A percentile compares a stretch with the other conserved stretches of the same genome.
Conservation (phyloP, 805 yeast genomes). For the Komagataella pastoris region DNA sequence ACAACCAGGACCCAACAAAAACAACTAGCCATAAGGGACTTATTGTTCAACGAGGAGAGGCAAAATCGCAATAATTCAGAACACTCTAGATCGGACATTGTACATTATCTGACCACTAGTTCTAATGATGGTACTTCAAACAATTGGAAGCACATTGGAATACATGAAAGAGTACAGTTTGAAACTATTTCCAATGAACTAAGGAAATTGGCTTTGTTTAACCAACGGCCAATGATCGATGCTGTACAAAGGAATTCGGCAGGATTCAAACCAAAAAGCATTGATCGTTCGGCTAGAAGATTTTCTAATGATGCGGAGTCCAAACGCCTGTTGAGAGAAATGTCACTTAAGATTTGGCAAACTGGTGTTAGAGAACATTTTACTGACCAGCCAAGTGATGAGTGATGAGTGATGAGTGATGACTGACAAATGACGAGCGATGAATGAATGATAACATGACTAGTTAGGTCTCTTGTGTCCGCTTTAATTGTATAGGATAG, state of each 20-base stretch:
- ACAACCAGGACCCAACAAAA: slow-evolving; percentile 15
- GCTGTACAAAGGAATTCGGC: slow-evolving; percentile 2
- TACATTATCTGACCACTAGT: slow-evolving; percentile 5
- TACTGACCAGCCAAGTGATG: background rate
- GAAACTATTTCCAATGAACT: slow-evolving; percentile 16
- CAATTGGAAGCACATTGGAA: slow-evolving; percentile 12
- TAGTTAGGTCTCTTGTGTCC: no score
- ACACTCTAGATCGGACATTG: background rate
- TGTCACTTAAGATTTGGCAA: background rate
- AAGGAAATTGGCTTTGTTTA: slow-evolving; percentile 13
- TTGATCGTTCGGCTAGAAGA: background rate
- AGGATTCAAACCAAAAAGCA: background rate
- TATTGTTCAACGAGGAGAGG: background rate
- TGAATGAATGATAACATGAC: background rate
- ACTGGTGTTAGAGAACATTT: background rate
- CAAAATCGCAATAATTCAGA: background rate
- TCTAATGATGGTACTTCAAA: slow-evolving; percentile 8
- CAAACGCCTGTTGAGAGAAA: background rate
- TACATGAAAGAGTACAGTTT: slow-evolving; percentile 13
- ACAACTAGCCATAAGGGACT: slow-evolving; percentile 12
- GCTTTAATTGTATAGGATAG: no score
- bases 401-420: background rate
- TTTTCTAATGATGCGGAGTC: background rate
- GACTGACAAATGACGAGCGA: background rate
- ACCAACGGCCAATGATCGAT: slow-evolving; percentile 13